Base-by-base conservation (phyloP, 352 stramenopile genomes). In the Phytopythium mirpurense region DNA sequence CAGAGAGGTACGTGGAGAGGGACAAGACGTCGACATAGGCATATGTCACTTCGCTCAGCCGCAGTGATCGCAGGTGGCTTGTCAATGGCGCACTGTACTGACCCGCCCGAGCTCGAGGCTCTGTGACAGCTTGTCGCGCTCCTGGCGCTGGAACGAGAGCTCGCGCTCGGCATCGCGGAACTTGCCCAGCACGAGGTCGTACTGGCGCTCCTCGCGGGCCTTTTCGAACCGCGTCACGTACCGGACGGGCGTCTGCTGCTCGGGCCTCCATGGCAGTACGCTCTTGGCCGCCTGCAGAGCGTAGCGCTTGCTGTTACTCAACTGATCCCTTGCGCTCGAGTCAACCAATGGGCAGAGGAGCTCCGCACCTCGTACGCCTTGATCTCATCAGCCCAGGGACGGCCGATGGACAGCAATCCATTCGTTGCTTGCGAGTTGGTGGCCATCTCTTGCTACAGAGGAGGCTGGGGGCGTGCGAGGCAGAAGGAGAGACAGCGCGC, bases 171-270 rank as follows among this genome's bases (percentile, higher is more conserved):
- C 65, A n/a, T 88, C 73, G 0, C 80, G 74, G 42, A 84, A 86
- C 31, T 84, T 75, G n/a, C 73, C 77, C 16, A 84, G 50, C 29
- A 90, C 67, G 36, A 83, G 55, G 53, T 90, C 75, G 46, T 88
- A 90, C 36, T 88, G 71, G 2, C 80, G 71, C 55, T 90, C 75
- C 61, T 88, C 65, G 18, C 77, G 60, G 15, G 77, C 81, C 51
- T 86, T 88, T 19, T 87, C 77, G 41, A 85, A 83, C 9, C 80
- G 66, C 18, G 80, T 90, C 54, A 88, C 68, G 55, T 86, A 63
- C n/a, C 68, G 74, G 14, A 90, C 69, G 0, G 67, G 65, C 18
- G 60, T 59, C 27, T 85, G 75, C 41, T 88, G 68, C 19, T 82
- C 71, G 2, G 71, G 67, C 12, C 35, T 32, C 80, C 80, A 90